A percentile compares a stretch with the other conserved stretches of the same genome.
Conservation (phyloP, 352 stramenopile genomes). For the Phytophthora capsici region DNA sequence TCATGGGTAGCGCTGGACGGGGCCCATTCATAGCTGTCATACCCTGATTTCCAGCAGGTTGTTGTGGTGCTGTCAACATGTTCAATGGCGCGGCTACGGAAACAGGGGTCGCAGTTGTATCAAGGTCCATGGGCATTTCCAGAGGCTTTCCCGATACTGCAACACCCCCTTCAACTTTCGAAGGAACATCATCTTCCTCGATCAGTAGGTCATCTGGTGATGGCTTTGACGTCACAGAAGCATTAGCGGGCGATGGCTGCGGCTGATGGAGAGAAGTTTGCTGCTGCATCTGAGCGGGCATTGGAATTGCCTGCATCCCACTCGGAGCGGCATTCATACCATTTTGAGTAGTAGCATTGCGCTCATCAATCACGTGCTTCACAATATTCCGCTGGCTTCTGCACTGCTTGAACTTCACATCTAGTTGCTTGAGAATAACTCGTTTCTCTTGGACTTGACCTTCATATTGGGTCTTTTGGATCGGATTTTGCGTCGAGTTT, state of each 20-base stretch:
- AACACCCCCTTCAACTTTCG: constrained; percentile 32
- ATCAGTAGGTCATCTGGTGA: constrained; percentile 61
- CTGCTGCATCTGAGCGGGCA: constrained; percentile 49
- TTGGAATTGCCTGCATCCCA: constrained; percentile 53
- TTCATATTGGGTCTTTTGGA: constrained; percentile 69
- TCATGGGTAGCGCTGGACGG: constrained; percentile 12
- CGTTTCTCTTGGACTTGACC: constrained; percentile 76
- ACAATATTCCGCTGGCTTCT: constrained; percentile 81
- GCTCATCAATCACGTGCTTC: constrained; percentile 79
- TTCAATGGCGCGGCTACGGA: constrained; percentile 31
- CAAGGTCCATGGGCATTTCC: constrained; percentile 69
- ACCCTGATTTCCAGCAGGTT: constrained; percentile 3
- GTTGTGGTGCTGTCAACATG: constrained; percentile 21
- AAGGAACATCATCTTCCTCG: constrained; percentile 54
- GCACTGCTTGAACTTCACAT: constrained; percentile 85
- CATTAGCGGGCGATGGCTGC: background rate
- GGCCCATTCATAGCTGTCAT: constrained; percentile 13
- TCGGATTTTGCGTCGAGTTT: constrained; percentile 75
- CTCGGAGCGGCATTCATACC: constrained; percentile 16
- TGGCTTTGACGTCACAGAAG: constrained; percentile 30
- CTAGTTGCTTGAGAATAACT: constrained; percentile 71
- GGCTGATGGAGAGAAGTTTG: constrained; percentile 33
- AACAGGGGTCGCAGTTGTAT: constrained; percentile 30
- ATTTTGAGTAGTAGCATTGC: constrained; percentile 32
- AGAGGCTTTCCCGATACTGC: constrained; percentile 47